Percentiles rank a stretch among this genome's conserved stretches.
These are phyloP conservation scores for Dendrobium chrysotoxum DNA, from an alignment of 106 monocot genomes.

Conservation along the genomic window DNA sequence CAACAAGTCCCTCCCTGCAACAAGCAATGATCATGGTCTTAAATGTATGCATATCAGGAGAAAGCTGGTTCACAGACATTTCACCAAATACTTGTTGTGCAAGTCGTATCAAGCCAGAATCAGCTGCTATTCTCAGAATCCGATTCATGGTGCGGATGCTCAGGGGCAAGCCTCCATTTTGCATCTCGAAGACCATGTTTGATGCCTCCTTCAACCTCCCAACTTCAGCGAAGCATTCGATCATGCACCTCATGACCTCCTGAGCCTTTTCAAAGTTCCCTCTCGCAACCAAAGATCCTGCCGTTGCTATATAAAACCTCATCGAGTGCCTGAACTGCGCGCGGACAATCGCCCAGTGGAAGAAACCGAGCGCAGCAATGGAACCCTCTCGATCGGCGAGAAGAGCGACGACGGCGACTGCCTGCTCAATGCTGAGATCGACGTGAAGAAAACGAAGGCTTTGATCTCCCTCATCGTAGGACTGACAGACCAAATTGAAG, in stretches of 20 bases:
- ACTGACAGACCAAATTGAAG: constrained; percentile 31
- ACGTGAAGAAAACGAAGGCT: constrained; percentile 29
- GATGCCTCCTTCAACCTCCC: constrained; percentile 68
- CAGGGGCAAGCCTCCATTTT: constrained; percentile 67
- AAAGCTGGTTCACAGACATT: constrained; percentile 47
- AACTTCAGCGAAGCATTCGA: constrained; percentile 47
- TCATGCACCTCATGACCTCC: constrained; percentile 76
- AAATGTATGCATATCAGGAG: constrained; percentile 39
- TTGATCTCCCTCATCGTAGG: constrained; percentile 47
- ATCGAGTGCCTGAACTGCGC: constrained; percentile 38
- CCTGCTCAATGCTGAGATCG: constrained; percentile 47
- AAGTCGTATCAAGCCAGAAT: constrained; percentile 23
- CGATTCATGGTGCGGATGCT: constrained; percentile 60
- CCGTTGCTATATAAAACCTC: constrained; percentile 58
- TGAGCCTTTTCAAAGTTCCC: constrained; percentile 72
- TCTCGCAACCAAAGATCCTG: constrained; percentile 37
- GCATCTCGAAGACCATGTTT: constrained; percentile 91
- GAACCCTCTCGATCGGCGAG: constrained; percentile 65
- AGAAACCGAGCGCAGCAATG: constrained; percentile 66
- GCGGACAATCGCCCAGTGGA: constrained; percentile 47
- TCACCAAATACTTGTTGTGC: constrained; percentile 60
- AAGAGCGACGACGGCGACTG: constrained; percentile 36
- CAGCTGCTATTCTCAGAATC: constrained; percentile 46
- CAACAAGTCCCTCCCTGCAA: constrained; percentile 32
- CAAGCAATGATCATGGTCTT: constrained; percentile 55